phyloP scores from a whole-genome alignment of 805 yeast species.

The Candida broadrunensis region DNA sequence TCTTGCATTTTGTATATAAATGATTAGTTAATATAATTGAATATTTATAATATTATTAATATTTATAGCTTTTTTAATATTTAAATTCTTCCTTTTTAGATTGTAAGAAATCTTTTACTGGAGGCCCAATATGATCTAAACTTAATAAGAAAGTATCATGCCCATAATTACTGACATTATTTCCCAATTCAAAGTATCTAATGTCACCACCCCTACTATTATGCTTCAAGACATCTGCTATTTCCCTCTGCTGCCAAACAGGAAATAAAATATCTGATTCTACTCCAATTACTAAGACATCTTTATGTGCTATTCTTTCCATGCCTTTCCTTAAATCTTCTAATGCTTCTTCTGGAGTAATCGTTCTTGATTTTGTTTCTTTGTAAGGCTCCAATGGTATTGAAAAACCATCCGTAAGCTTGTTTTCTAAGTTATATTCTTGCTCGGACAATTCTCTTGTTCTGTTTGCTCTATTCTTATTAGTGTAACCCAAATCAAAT shows the following conservation, averaged over 20 bases:
- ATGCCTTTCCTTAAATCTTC: constrained; percentile 68
- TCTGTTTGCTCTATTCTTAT: constrained; percentile 41
- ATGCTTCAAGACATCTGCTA: constrained; percentile 54
- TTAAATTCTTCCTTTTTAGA: not conserved
- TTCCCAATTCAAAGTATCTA: constrained; percentile 70
- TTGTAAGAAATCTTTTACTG: constrained; percentile 59
- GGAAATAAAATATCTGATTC: constrained; percentile 91
- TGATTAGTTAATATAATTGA: not conserved
- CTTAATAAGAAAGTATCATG: constrained; percentile 89
- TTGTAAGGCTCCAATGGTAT: constrained; percentile 52
- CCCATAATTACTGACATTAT: constrained; percentile 77
- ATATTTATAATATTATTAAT: not conserved
- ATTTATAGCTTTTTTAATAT: too few relatives aligned
- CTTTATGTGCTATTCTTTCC: constrained; percentile 56
- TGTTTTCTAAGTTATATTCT: constrained; percentile 16
- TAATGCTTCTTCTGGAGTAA: constrained; percentile 53
- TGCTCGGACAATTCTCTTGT: constrained; percentile 39
- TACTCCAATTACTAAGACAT: constrained; percentile 83
- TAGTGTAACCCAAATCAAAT: constrained; percentile 67
- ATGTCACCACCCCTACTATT: constrained; percentile 30
- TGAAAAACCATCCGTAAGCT: constrained; percentile 5
- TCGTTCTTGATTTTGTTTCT: constrained; percentile 46
- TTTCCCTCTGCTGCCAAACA: constrained; percentile 90
- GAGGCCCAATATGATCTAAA: constrained; percentile 74
- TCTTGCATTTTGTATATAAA: not conserved